Conservation (phyloP, 352 stramenopile genomes). For the Pythium rishiriense region DNA sequence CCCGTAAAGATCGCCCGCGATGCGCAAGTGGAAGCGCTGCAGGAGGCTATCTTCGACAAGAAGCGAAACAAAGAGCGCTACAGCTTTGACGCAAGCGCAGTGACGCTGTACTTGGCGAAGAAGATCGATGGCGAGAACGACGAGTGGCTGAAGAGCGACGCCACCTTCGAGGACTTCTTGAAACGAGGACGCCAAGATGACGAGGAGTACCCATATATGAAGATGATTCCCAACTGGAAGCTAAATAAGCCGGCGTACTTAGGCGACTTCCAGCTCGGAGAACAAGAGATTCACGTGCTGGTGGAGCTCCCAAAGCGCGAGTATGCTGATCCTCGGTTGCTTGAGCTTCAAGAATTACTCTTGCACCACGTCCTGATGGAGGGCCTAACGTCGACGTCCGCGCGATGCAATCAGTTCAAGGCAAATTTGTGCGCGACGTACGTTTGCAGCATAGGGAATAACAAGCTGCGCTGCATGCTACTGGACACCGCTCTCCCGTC, state of each 20-base stretch:
- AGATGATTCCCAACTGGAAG: conserved; percentile 19
- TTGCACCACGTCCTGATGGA: conserved; percentile 15
- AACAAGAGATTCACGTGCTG: conserved; percentile 29
- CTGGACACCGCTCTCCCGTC: conserved; percentile 16
- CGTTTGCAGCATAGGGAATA: not conserved
- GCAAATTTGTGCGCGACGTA: conserved; percentile 6
- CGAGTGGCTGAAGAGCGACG: conserved; percentile 17
- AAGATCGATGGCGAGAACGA: no score
- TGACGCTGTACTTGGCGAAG: conserved; percentile 6
- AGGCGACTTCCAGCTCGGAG: conserved; percentile 21
- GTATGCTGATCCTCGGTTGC: not conserved
- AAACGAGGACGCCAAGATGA: conserved; percentile 6
- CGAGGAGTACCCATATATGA: conserved; percentile 10
- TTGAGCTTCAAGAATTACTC: conserved; percentile 4
- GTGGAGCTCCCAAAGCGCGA: conserved; percentile 20
- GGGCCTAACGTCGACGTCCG: conserved; percentile 2
- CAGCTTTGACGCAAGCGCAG: not conserved
- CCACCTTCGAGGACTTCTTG: conserved; percentile 10
- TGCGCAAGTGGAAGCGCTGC: conserved; percentile 1
- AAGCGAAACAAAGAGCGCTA: not conserved
- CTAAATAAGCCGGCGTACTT: conserved; percentile 15
- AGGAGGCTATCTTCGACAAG: not conserved
- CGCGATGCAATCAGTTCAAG: conserved; percentile 5
- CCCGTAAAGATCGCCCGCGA: not conserved
- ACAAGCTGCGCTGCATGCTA: conserved; percentile 16